phyloP scores from a whole-genome alignment of 2,329 filamentous ascomycete genomes.

The Raffaelea arxii region DNA sequence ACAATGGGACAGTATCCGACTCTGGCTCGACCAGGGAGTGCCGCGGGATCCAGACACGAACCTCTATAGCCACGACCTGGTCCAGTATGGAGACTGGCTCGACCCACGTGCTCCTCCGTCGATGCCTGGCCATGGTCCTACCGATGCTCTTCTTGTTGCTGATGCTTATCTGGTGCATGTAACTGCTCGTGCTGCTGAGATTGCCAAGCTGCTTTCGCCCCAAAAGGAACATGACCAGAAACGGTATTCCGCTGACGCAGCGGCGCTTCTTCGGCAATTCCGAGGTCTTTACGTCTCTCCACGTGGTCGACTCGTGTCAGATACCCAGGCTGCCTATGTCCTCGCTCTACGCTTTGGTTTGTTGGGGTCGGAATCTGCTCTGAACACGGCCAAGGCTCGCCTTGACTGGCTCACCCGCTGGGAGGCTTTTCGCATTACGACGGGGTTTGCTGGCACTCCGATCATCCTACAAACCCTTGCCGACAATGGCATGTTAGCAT shows the following conservation, averaged over 20 bases:
- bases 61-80: constrained; percentile 16
- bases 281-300: constrained; percentile 14
- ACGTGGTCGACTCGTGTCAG: constrained; percentile 7
- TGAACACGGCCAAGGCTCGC: not conserved
- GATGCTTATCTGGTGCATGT: constrained; percentile 26
- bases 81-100: constrained; percentile 27
- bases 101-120: constrained; percentile 25
- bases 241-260: constrained; percentile 17
- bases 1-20: constrained; percentile 18
- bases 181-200: constrained; percentile 17
- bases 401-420: constrained; percentile 9
- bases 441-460: constrained; percentile 17
- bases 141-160: constrained; percentile 23
- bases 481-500: constrained; percentile 13
- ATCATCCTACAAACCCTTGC: constrained; percentile 12
- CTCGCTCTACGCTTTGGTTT: constrained; percentile 18
- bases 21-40: constrained; percentile 20
- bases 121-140: constrained; percentile 20
- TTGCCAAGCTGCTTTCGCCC: constrained; percentile 15
- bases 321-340: constrained; percentile 19
- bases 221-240: constrained; percentile 10
- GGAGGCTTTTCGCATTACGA: constrained; percentile 12
- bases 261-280: constrained; percentile 14
- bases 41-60: constrained; percentile 14
- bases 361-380: not conserved